Base-by-base conservation (phyloP, 495 filamentous ascomycete species). In the Lasiosphaeria ovina region DNA sequence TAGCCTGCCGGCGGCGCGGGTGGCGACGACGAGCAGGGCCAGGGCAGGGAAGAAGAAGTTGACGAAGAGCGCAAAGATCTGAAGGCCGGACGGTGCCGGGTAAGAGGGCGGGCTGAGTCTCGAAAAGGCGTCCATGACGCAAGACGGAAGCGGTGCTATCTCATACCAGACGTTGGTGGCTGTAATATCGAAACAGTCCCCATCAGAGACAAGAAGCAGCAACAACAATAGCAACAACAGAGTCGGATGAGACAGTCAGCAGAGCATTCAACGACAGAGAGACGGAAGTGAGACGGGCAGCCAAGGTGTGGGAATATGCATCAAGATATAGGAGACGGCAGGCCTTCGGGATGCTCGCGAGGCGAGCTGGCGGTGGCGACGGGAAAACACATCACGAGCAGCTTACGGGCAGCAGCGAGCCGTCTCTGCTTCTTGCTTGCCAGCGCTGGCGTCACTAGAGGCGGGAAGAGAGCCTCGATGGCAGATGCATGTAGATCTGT, bases 31-130 rank as follows among this genome's bases (percentile, higher is more conserved):
- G 33, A 81, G 58, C 1, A 79, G 73, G 12, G 77, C 76, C 6
- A 83, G 59, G 14, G 72, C 68, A 10, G 79, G 72, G 50, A 83
- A 82, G 51, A 76, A 75, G 53, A 81, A 69, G 34, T 77, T 75
- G 58, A 83, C 67, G 31, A 72, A 77, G 50, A 81, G 66, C 11
- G 77, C 79, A 35, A 71, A 71, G 33, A 66, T 72, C 61, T 83
- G 80, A 17, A 75, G 71, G n/a, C 59, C 58, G 24, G 63, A 61
- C 35, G 64, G 24, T 14, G 62, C 63, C 59, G 65, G 55, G 47
- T 11, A 57, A 9, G 57, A 35, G 12, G 69, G 61, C 34, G 61
- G 60, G 34, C 51, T 54, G 9, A 68, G 51, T 40, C 62, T 52
- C 44, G 63, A 62, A 42, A 57, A 51, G 62, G 66, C 66, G 66